Conservation (phyloP, 495 filamentous ascomycete species). For the Gamarada debralockiae region DNA sequence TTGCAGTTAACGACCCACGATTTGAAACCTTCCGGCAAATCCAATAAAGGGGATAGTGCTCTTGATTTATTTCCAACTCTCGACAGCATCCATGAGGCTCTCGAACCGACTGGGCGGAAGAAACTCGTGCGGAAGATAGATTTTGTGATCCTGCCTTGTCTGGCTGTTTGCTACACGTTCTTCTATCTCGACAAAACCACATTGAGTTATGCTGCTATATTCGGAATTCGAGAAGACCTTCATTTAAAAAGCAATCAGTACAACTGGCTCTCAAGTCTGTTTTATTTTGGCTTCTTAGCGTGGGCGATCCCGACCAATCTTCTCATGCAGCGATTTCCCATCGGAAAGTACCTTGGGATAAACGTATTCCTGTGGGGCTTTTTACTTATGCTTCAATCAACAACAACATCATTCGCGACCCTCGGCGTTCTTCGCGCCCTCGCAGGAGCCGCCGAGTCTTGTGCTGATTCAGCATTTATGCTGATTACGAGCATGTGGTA, state of each 20-base stretch:
- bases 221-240: conserved; percentile 49
- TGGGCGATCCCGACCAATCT: conserved; percentile 25
- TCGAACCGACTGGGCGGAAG: conserved; percentile 29
- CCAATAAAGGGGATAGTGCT: conserved; percentile 33
- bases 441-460: conserved; percentile 57
- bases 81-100: conserved; percentile 29
- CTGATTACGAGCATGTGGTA: conserved; percentile 61
- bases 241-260: conserved; percentile 49
- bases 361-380: conserved; percentile 58
- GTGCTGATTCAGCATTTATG: conserved; percentile 58
- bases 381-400: conserved; percentile 28
- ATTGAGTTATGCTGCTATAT: conserved; percentile 32
- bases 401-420: conserved; percentile 31
- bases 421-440: conserved; percentile 57
- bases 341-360: conserved; percentile 56
- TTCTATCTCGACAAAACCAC: conserved; percentile 31
- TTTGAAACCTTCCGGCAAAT: no score
- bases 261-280: conserved; percentile 55
- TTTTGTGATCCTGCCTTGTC: conserved; percentile 25
- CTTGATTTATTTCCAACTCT: conserved; percentile 41
- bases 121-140: conserved; percentile 55
- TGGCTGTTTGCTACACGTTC: conserved; percentile 57
- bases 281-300: conserved; percentile 57
- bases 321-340: conserved; percentile 54
- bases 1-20: no score